Percentiles rank a stretch among this genome's conserved stretches.
These are phyloP conservation scores for Podaxis rugospora DNA, from an alignment of 768 basidiomycete genomes.

Conservation along the genomic window DNA sequence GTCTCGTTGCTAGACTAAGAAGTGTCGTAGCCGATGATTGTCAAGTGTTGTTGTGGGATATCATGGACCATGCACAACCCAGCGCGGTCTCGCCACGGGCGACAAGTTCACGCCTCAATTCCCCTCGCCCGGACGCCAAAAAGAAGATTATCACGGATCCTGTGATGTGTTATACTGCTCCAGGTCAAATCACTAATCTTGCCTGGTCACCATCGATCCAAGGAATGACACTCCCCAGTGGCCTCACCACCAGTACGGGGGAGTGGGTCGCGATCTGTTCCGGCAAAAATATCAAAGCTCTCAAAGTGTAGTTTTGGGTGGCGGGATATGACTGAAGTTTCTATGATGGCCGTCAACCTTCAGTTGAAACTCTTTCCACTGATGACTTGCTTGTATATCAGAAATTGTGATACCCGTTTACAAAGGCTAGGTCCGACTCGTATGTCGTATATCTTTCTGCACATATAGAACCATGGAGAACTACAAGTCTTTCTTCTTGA, in stretches of 20 bases:
- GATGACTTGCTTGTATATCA: slow-evolving; percentile 1
- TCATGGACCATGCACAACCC: slow-evolving; percentile 54
- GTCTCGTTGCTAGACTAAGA: background rate
- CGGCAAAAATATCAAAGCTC: slow-evolving; percentile 75
- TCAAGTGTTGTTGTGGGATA: slow-evolving; percentile 92
- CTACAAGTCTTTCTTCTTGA: background rate
- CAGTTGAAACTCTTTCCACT: background rate
- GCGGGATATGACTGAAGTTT: background rate
- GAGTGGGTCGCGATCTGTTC: slow-evolving; percentile 87
- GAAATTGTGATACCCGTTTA: slow-evolving; percentile 6
- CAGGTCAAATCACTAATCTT: slow-evolving; percentile 73
- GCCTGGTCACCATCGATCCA: slow-evolving; percentile 88
- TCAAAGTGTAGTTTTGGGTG: slow-evolving; percentile 57
- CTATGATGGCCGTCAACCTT: slow-evolving; percentile 2
- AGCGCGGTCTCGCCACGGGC: slow-evolving; percentile 67
- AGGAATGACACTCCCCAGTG: slow-evolving; percentile 70
- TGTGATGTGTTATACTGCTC: slow-evolving; percentile 78
- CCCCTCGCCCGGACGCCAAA: slow-evolving; percentile 78
- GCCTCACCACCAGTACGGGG: slow-evolving; percentile 68
- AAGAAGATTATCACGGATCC: slow-evolving; percentile 72
- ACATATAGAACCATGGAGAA: background rate
- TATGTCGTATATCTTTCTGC: background rate
- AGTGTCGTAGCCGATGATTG: slow-evolving; percentile 76
- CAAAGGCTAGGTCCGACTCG: background rate
- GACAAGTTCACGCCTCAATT: slow-evolving; percentile 67